Percentiles rank a stretch among this genome's conserved stretches.
These are phyloP conservation scores for Flueggea neowawraea DNA, from an alignment of 441 rosid genomes.

Conservation along the genomic window DNA sequence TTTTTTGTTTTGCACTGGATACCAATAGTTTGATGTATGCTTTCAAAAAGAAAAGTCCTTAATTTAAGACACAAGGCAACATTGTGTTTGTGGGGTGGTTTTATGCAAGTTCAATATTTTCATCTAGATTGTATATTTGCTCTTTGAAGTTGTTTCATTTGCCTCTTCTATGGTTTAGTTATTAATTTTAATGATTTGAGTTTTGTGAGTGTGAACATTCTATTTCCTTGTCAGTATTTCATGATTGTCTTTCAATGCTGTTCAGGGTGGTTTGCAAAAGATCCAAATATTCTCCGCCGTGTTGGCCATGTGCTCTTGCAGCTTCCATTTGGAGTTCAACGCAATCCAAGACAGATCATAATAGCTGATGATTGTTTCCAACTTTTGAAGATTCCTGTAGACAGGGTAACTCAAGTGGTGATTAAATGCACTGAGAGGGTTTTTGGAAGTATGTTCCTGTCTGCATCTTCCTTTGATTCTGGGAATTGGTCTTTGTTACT, in stretches of 20 bases:
- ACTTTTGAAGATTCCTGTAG: slow-evolving; percentile 62
- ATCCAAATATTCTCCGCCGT: slow-evolving; percentile 72
- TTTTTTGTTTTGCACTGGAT: too few relatives aligned
- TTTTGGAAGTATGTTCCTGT: slow-evolving; percentile 74
- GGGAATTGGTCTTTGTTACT: too few relatives aligned
- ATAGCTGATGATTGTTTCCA: slow-evolving; percentile 92
- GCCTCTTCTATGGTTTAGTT: neutral
- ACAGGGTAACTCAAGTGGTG: slow-evolving; percentile 69
- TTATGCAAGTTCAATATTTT: too few relatives aligned
- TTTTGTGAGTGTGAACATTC: neutral
- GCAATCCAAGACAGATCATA: slow-evolving; percentile 83
- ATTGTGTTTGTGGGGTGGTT: too few relatives aligned
- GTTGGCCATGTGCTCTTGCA: slow-evolving; percentile 94
- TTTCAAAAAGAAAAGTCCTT: too few relatives aligned
- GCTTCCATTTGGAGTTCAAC: slow-evolving; percentile 76
- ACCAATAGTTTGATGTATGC: too few relatives aligned
- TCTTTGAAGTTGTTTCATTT: too few relatives aligned
- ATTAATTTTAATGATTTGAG: neutral
- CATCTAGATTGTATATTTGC: too few relatives aligned
- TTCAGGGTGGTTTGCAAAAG: slow-evolving; percentile 94
- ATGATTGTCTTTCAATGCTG: slow-evolving; percentile 10
- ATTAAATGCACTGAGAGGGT: slow-evolving; percentile 76
- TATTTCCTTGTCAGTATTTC: slow-evolving; percentile 1
- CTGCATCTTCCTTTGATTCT: neutral
- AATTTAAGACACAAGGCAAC: too few relatives aligned